Evolutionary conservation across 257 asterid species (phyloP).

Genomic region (Eustoma russellianum): DNA sequence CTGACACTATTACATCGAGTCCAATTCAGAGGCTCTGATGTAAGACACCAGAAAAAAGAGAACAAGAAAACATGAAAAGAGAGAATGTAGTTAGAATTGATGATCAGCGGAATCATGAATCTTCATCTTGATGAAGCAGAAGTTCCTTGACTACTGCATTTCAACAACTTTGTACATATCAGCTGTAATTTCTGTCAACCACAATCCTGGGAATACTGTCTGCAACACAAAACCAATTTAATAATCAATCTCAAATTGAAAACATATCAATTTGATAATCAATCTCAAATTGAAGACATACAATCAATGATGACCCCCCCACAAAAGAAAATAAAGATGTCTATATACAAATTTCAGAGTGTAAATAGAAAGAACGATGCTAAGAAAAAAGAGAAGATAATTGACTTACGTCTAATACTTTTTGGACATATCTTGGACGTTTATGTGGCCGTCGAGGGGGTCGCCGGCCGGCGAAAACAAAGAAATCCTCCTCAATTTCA

Average conservation of each 20-base stretch:
- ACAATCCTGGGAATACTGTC: constrained; percentile 19
- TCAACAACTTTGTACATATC: constrained; percentile 21
- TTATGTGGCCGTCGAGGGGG: constrained; percentile 87
- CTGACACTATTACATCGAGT: no score
- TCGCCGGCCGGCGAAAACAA: constrained; percentile 49
- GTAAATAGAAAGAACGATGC: not conserved
- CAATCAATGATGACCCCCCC: no score
- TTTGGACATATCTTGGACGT: constrained; percentile 55
- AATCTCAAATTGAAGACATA: no score
- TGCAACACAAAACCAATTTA: constrained; percentile 5
- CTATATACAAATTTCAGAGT: no score
- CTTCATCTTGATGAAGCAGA: no score
- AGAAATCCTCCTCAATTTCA: constrained; percentile 82
- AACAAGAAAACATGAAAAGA: no score
- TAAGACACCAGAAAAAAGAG: no score
- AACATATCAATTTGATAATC: no score
- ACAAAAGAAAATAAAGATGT: no score
- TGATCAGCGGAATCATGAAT: no score
- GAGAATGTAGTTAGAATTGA: no score
- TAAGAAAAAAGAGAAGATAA: not conserved
- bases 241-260: constrained; percentile 1
- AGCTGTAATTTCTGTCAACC: constrained; percentile 18
- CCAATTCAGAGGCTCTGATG: no score
- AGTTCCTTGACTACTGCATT: not conserved
- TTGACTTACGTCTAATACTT: constrained; percentile 56